Conservation (phyloP, 805 yeast genomes). For the Saccharomyces paradoxus region DNA sequence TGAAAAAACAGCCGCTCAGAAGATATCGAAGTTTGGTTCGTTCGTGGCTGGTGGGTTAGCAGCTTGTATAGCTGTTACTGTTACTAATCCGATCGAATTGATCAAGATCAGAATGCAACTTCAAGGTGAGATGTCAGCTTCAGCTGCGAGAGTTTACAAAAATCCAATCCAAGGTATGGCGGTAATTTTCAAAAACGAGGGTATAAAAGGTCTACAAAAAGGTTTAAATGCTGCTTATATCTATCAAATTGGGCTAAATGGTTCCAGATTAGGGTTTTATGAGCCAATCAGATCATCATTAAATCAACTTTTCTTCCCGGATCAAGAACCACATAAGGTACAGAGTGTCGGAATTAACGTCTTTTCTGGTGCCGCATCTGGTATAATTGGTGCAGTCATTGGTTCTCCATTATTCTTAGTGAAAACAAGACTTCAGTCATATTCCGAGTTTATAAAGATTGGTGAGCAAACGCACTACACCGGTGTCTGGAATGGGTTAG, state of each 20-base stretch:
- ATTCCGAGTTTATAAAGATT: conserved; percentile 53
- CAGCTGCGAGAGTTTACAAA: conserved; percentile 51
- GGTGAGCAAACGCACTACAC: conserved; percentile 91
- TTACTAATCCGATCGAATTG: conserved; percentile 91
- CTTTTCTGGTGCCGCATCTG: conserved; percentile 72
- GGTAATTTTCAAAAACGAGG: conserved; percentile 70
- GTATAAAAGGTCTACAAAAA: conserved; percentile 78
- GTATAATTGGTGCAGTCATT: conserved; percentile 78
- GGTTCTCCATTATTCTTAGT: conserved; percentile 90
- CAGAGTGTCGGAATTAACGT: conserved; percentile 58
- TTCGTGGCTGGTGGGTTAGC: conserved; percentile 88
- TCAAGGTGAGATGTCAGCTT: conserved; percentile 76
- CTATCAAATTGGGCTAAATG: conserved; percentile 86
- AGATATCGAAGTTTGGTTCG: conserved; percentile 63
- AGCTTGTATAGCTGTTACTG: conserved; percentile 95
- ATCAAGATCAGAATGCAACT: conserved; percentile 94
- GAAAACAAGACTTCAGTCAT: conserved; percentile 96
- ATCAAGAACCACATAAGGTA: conserved; percentile 38
- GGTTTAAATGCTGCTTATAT: conserved; percentile 84
- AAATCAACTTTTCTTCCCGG: conserved; percentile 49
- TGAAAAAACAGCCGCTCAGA: conserved; percentile 44
- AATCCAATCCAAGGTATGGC: conserved; percentile 81
- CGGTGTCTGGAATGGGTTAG: conserved; percentile 59
- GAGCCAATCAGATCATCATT: conserved; percentile 69
- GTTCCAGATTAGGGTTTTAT: conserved; percentile 88